These are phyloP conservation scores for Plenodomus tracheiphilus DNA, from an alignment of 2,329 filamentous ascomycete species.

Conservation along the genomic window DNA sequence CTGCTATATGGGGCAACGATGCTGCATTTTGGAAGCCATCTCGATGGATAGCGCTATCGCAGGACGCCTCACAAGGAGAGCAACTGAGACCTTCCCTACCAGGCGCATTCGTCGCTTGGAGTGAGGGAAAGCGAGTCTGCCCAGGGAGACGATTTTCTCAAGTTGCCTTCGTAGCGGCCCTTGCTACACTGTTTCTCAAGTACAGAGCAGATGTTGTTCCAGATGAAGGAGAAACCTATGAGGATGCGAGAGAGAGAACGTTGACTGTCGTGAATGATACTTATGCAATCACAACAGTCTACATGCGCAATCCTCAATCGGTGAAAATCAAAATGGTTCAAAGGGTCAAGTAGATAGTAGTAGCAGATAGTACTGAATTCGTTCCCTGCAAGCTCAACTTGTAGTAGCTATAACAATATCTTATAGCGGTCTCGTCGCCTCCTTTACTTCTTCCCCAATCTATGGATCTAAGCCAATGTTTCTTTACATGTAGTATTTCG, in stretches of 20 bases:
- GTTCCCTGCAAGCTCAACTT: not conserved
- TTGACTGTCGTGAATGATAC: slow-evolving; percentile 1
- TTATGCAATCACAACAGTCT: not conserved
- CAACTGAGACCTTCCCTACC: not conserved
- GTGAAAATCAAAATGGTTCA: not conserved
- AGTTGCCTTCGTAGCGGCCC: slow-evolving; percentile 42
- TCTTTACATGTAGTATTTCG: not conserved
- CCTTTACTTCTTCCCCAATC: too few species aligned
- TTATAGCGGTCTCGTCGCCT: too few species aligned
- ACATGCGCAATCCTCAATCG: not conserved
- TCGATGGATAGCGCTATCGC: not conserved
- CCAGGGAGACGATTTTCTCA: slow-evolving; percentile 44
- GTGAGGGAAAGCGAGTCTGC: slow-evolving; percentile 33
- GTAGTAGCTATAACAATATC: too few species aligned
- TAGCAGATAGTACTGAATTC: not conserved
- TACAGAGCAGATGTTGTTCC: not conserved
- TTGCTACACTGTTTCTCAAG: slow-evolving; percentile 23
- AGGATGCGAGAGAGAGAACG: not conserved
- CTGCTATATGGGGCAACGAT: not conserved
- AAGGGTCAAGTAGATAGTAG: not conserved
- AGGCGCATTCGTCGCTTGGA: slow-evolving; percentile 29
- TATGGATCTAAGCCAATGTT: too few species aligned
- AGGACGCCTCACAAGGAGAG: not conserved
- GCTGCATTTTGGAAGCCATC: slow-evolving; percentile 1
- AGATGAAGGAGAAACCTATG: not conserved